phyloP scores from a whole-genome alignment of 805 yeast species.

The Ogataea pilisensis region DNA sequence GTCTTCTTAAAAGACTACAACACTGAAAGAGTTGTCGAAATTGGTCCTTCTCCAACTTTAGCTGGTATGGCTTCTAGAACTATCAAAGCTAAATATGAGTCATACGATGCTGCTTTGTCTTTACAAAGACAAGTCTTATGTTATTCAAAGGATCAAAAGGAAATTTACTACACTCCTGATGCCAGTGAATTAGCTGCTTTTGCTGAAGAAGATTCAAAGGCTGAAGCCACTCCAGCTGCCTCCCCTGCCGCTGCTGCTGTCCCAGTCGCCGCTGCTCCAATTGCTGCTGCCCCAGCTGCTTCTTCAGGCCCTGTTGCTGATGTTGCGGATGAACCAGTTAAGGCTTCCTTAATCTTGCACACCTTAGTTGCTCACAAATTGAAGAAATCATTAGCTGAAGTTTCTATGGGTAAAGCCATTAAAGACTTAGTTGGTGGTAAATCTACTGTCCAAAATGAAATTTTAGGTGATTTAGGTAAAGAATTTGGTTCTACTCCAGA shows the following conservation, averaged over 20 bases:
- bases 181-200: constrained; percentile 50
- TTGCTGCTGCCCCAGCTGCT: constrained; percentile 58
- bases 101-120: constrained; percentile 95
- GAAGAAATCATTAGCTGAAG: constrained; percentile 81
- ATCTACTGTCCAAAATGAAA: constrained; percentile 97
- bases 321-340: constrained; percentile 84
- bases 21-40: constrained; percentile 96
- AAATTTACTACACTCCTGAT: constrained; percentile 90
- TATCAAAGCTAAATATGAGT: constrained; percentile 89
- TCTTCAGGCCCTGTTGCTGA: constrained; percentile 72
- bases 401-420: constrained; percentile 88
- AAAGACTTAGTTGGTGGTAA: constrained; percentile 98
- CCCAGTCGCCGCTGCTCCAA: constrained; percentile 50
- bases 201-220: constrained; percentile 30
- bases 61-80: constrained; percentile 99
- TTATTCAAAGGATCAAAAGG: constrained; percentile 93
- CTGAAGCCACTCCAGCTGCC: constrained; percentile 27
- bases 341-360: constrained; percentile 77
- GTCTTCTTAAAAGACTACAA: constrained; percentile 90
- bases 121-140: constrained; percentile 91
- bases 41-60: constrained; percentile 98
- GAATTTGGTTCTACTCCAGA: constrained; percentile 98
- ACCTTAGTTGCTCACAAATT: constrained; percentile 93
- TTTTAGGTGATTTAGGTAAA: constrained; percentile 96
- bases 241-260: constrained; percentile 34